Conservation (phyloP, 306 rosid species). For the Gastrolobium bilobum region DNA sequence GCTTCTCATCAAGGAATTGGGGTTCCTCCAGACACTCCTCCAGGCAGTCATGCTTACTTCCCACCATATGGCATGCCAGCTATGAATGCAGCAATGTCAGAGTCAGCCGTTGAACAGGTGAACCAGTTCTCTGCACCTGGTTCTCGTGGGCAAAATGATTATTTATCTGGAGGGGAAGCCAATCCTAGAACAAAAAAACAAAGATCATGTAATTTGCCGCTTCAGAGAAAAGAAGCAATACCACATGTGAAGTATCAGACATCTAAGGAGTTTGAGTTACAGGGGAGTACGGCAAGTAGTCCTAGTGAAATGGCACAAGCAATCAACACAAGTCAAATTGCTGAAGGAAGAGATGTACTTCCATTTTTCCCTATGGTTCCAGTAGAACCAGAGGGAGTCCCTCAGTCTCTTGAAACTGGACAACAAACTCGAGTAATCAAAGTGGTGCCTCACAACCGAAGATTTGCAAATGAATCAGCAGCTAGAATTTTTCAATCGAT, state of each 20-base stretch:
- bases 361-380: conserved; percentile 64
- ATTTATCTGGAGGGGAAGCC: conserved; percentile 50
- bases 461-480: conserved; percentile 90
- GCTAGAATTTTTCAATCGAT: conserved; percentile 93
- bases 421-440: conserved; percentile 72
- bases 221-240: conserved; percentile 50
- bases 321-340: conserved; percentile 41
- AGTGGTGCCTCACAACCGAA: conserved; percentile 91
- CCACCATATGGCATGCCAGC: conserved; percentile 78
- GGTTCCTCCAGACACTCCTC: conserved; percentile 58
- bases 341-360: conserved; percentile 66
- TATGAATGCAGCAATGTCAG: conserved; percentile 64
- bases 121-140: conserved; percentile 56
- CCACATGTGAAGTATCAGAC: conserved; percentile 55
- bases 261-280: conserved; percentile 66
- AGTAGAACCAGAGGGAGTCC: conserved; percentile 54
- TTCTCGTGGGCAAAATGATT: conserved; percentile 44
- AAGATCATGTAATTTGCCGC: conserved; percentile 58
- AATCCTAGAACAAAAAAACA: conserved; percentile 56
- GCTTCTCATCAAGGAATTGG: conserved; percentile 69
- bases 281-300: conserved; percentile 75
- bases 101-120: conserved; percentile 68
- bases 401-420: conserved; percentile 57
- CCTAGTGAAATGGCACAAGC: conserved; percentile 62
- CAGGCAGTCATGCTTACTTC: conserved; percentile 65